Evolutionary conservation across 2,329 filamentous ascomycete species (phyloP).

Genomic region (Cryphonectria japonica): DNA sequence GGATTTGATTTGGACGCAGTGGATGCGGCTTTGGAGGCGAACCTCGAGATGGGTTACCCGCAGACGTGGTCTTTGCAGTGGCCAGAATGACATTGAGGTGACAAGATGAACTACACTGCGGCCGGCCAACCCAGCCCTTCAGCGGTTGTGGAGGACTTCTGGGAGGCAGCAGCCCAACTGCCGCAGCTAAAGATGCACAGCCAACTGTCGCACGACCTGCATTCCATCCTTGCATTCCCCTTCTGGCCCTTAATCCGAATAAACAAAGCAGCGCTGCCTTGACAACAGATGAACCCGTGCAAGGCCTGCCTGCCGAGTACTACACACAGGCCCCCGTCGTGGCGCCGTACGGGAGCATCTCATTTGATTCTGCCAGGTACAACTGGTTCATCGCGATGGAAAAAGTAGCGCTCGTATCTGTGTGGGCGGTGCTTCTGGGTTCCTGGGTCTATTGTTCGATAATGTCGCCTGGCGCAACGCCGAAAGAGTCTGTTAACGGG

Average conservation of each 20-base stretch:
- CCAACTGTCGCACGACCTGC: background rate
- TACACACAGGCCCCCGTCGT: background rate
- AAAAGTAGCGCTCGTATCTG: background rate
- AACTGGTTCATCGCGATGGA: background rate
- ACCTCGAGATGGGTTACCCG: slow-evolving; percentile 57
- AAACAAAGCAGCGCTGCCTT: background rate
- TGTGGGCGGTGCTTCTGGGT: background rate
- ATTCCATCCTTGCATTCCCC: background rate
- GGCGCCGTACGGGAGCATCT: background rate
- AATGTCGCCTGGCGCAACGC: background rate
- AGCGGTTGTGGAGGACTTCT: background rate
- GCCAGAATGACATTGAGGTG: slow-evolving; percentile 5
- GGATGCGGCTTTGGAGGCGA: slow-evolving; percentile 58
- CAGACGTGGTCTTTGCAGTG: slow-evolving; percentile 49
- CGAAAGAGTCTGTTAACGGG: background rate
- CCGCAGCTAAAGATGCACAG: background rate
- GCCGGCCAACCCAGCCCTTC: background rate
- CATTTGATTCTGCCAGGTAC: background rate
- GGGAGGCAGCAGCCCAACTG: background rate
- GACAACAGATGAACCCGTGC: background rate
- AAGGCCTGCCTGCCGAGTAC: background rate
- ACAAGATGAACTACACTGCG: background rate
- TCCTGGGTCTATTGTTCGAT: background rate
- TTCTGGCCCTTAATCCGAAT: background rate
- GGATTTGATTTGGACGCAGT: slow-evolving; percentile 58